Percentiles rank a stretch among this genome's conserved stretches.
These are phyloP conservation scores for Aristolochia californica DNA, from an alignment of 164 flowering plant genomes.

Conservation along the genomic window DNA sequence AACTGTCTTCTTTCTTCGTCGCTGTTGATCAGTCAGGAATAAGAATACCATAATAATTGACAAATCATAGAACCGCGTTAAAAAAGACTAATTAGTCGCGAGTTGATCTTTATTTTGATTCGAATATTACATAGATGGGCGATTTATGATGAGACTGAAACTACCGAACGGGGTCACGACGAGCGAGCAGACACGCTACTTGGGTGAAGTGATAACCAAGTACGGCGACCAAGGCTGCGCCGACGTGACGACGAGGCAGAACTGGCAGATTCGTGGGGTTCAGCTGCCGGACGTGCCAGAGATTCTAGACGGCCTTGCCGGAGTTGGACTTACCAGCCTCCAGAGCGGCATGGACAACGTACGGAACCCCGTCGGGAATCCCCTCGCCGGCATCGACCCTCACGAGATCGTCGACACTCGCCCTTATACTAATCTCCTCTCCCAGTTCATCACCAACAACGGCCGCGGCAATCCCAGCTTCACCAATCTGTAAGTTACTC, in stretches of 20 bases:
- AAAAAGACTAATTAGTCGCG: no score
- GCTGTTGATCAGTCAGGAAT: no score
- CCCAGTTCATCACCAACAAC: conserved; percentile 70
- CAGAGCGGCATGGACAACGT: conserved; percentile 99
- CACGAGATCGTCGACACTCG: conserved; percentile 80
- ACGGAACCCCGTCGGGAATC: conserved; percentile 91
- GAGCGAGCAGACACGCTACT: conserved; percentile 65
- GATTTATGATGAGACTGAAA: conserved; percentile 97
- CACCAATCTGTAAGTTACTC: conserved; percentile 61
- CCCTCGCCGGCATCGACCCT: conserved; percentile 87
- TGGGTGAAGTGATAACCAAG: conserved; percentile 64
- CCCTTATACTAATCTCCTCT: conserved; percentile 65
- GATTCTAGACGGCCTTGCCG: conserved; percentile 55
- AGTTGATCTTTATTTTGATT: not conserved
- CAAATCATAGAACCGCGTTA: no score
- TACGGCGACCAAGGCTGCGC: conserved; percentile 90
- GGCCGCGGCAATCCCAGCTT: conserved; percentile 59
- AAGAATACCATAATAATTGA: no score
- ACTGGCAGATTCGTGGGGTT: conserved; percentile 96
- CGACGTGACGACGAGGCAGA: conserved; percentile 90
- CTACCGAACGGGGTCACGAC: conserved; percentile 97
- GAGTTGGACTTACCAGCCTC: conserved; percentile 79
- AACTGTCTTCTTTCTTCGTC: no score
- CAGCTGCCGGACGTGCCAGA: conserved; percentile 80
- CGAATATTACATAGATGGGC: conserved; percentile 35